Base-by-base conservation (phyloP, 2,329 filamentous ascomycete genomes). In the Clonostachys chloroleuca region DNA sequence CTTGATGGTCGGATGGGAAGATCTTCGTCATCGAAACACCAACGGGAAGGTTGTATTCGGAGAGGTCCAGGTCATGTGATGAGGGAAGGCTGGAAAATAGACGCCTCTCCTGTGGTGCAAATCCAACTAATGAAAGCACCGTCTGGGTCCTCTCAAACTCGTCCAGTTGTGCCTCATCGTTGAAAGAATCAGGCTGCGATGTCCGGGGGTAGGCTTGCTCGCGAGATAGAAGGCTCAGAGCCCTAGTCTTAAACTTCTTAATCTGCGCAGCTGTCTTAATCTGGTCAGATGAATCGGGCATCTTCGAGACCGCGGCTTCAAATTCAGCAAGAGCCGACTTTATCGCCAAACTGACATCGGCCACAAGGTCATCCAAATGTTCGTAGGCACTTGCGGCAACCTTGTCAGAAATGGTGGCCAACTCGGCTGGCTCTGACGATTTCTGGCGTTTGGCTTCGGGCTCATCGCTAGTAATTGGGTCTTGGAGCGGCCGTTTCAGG, bases 41-140 rank as follows among this genome's bases (percentile, higher is more conserved):
- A 49, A 82, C 84, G 0, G 92, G 92, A 24, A 96, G 70, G 17
- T 73, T 78, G 36, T 77, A 73, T 58, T 62, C 54, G 42, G 59
- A 55, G 47, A 66, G 47, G 36, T 65, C 58, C 36, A 58, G 49
- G 43, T 63, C 57, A 12, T 59, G 49, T 3, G 64, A 58, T 13
- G 59, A 42, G 9, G 68, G 88, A 44, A 96, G 72, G 64, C 92
- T 95, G 5, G 92, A 95, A 63, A 94, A 96, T 5, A 96, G 73
- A 50, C 92, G 87, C 55, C 84, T 86, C 35, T 87, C 78, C 42
- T 83, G 83, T 2, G 85, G 83, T 39, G 87, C 87, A 54, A 84
- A 87, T 47, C 89, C 90, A 54, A 84, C 85, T 2, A 95, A 72
- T 1, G 89, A 92, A 49, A 96, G 72, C 6, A 92, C 84, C 14